Percentiles rank a stretch among this genome's conserved stretches.
phyloP scores from a whole-genome alignment of 169 alveolate genomes.

The Neospora caninum region DNA sequence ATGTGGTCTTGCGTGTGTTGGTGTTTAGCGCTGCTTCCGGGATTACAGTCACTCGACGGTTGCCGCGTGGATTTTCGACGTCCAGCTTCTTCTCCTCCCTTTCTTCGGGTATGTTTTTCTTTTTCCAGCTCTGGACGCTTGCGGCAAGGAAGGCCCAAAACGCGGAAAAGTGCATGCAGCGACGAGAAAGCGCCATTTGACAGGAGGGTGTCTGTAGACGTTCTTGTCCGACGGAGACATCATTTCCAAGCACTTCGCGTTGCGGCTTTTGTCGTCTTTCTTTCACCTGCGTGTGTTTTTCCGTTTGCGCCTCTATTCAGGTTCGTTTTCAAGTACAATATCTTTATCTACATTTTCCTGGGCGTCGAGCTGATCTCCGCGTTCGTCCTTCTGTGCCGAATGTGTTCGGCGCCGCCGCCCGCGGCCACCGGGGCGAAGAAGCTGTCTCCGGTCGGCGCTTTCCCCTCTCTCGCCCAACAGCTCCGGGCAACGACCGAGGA shows the following conservation, averaged over 20 bases:
- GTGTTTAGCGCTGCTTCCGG: not conserved
- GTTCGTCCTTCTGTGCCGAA: not conserved
- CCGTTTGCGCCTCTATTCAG: not conserved
- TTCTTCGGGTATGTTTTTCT: slow-evolving; percentile 7
- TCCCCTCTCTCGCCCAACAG: slow-evolving; percentile 16
- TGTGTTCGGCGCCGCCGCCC: not conserved
- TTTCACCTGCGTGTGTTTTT: not conserved
- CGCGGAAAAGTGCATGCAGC: no score
- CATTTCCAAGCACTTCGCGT: no score
- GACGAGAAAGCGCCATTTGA: no score
- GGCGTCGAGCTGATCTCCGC: not conserved
- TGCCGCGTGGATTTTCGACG: slow-evolving; percentile 39
- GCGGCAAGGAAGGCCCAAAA: not conserved
- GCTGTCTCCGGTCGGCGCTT: not conserved
- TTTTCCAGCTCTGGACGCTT: not conserved
- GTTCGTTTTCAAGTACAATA: slow-evolving; percentile 35
- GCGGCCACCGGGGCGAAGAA: not conserved
- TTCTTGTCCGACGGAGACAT: no score
- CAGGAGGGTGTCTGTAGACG: no score
- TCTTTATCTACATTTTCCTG: slow-evolving; percentile 8
- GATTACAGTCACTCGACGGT: slow-evolving; percentile 3
- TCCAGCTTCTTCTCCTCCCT: slow-evolving; percentile 12
- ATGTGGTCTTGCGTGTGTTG: not conserved
- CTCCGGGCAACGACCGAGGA: not conserved
- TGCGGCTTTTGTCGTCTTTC: not conserved